These are phyloP conservation scores for Fusarium domesticum DNA, from an alignment of 2,329 filamentous ascomycete species.

Conservation along the genomic window DNA sequence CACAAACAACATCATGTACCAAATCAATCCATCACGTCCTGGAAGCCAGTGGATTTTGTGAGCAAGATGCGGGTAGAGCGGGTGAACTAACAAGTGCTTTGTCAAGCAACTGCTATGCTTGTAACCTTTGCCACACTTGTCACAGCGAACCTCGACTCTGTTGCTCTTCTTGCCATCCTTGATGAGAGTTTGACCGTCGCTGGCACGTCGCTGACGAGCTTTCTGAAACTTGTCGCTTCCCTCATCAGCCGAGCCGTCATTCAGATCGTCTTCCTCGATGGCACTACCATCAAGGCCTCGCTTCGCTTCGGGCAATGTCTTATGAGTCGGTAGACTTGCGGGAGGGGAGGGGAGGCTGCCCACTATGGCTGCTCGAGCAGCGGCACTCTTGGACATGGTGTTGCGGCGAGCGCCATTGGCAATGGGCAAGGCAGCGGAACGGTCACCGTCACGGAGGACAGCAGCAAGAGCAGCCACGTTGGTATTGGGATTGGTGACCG, in stretches of 20 bases:
- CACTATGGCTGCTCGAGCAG: slow-evolving; percentile 50
- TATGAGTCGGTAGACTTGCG: slow-evolving; percentile 63
- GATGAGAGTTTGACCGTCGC: slow-evolving; percentile 78
- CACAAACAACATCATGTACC: slow-evolving; percentile 18
- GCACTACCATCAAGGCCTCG: slow-evolving; percentile 55
- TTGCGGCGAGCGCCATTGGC: slow-evolving; percentile 60
- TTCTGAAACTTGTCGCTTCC: slow-evolving; percentile 48
- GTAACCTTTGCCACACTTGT: slow-evolving; percentile 98
- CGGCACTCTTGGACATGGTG: slow-evolving; percentile 63
- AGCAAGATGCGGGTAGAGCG: slow-evolving; percentile 43
- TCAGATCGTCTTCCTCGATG: slow-evolving; percentile 63
- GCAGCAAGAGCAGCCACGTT: slow-evolving; percentile 75
- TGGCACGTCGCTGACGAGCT: slow-evolving; percentile 61
- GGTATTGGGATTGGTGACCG: slow-evolving; percentile 72
- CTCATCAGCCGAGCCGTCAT: slow-evolving; percentile 56
- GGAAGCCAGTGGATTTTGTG: slow-evolving; percentile 33
- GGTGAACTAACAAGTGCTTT: slow-evolving; percentile 97
- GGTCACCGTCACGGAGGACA: slow-evolving; percentile 66
- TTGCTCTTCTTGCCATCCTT: slow-evolving; percentile 84
- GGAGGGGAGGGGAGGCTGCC: slow-evolving; percentile 62
- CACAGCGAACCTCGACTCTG: slow-evolving; percentile 86
- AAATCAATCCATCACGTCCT: slow-evolving; percentile 11
- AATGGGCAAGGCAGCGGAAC: slow-evolving; percentile 55
- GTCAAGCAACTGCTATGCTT: slow-evolving; percentile 99
- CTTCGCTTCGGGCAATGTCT: slow-evolving; percentile 49